Percentiles rank a stretch among this genome's conserved stretches.
Conservation (phyloP, 345 rosid genomes). For the Salix dunnii region DNA sequence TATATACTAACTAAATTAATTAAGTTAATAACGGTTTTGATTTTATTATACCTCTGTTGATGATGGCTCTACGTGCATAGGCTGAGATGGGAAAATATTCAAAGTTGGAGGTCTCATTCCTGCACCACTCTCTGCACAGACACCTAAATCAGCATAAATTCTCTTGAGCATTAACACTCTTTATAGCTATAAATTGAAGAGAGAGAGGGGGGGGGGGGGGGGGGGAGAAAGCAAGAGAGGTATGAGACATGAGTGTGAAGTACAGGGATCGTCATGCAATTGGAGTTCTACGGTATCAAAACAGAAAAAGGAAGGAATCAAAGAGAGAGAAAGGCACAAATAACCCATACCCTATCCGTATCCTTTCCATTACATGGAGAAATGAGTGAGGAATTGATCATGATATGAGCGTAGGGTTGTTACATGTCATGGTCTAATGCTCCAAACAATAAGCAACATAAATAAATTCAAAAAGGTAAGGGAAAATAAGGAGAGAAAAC, state of each 20-base stretch:
- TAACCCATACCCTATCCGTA: constrained; percentile 30
- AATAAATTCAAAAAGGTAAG: constrained; percentile 6
- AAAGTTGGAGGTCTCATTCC: constrained; percentile 90
- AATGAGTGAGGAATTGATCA: constrained; percentile 23
- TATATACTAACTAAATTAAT: background rate
- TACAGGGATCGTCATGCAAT: constrained; percentile 29
- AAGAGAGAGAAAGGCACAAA: constrained; percentile 18
- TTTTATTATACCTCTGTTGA: constrained; percentile 34
- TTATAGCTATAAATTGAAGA: background rate
- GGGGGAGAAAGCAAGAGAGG: constrained; percentile 18
- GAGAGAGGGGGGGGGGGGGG: background rate
- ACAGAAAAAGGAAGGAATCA: constrained; percentile 23
- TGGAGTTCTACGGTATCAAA: constrained; percentile 18
- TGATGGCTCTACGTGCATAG: constrained; percentile 77
- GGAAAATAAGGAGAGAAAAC: background rate
- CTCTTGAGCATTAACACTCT: constrained; percentile 13
- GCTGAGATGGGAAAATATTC: constrained; percentile 96
- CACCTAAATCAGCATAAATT: constrained; percentile 14
- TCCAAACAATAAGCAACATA: constrained; percentile 14
- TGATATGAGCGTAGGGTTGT: constrained; percentile 16
- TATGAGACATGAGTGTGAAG: constrained; percentile 16
- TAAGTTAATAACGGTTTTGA: constrained; percentile 10
- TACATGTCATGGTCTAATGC: constrained; percentile 28
- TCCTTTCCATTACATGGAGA: constrained; percentile 20
- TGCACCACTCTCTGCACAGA: constrained; percentile 53